phyloP scores from a whole-genome alignment of 139 green algal genomes.

The Nannochloris sp. region DNA sequence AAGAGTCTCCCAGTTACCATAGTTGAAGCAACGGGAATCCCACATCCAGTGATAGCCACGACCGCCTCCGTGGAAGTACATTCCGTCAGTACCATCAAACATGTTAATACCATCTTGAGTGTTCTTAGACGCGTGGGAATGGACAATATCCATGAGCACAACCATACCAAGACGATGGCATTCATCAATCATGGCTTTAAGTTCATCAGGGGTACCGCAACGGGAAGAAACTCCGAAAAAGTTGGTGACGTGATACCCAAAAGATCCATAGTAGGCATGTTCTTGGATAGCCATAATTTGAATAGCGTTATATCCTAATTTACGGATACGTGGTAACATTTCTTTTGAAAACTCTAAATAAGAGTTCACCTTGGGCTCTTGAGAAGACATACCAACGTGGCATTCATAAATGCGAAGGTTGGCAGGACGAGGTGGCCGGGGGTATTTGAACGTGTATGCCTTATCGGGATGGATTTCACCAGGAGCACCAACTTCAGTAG shows the following conservation, averaged over 20 bases:
- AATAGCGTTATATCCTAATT: conserved; percentile 97
- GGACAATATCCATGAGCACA: conserved; percentile 82
- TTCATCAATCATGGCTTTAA: conserved; percentile 93
- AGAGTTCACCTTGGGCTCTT: conserved; percentile 76
- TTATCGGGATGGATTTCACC: conserved; percentile 53
- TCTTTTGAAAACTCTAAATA: conserved; percentile 90
- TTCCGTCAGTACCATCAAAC: conserved; percentile 90
- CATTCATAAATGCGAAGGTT: conserved; percentile 96
- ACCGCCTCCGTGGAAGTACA: conserved; percentile 87
- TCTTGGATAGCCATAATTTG: conserved; percentile 99
- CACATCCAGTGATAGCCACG: conserved; percentile 96
- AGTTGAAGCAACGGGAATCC: conserved; percentile 98
- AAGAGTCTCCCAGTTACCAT: conserved; percentile 94
- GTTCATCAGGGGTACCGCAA: conserved; percentile 94
- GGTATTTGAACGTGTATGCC: conserved; percentile 90
- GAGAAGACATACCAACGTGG: conserved; percentile 92
- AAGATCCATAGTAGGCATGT: conserved; percentile 86
- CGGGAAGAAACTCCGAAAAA: conserved; percentile 90
- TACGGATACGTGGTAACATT: conserved; percentile 90
- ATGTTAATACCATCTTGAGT: conserved; percentile 95
- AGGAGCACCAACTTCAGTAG: conserved; percentile 35
- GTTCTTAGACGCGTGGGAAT: conserved; percentile 86
- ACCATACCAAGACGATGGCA: conserved; percentile 78
- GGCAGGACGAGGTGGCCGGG: conserved; percentile 64
- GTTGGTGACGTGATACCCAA: conserved; percentile 92